phyloP scores from a whole-genome alignment of 2,329 filamentous ascomycete genomes.

The Hymenoscyphus occultus region DNA sequence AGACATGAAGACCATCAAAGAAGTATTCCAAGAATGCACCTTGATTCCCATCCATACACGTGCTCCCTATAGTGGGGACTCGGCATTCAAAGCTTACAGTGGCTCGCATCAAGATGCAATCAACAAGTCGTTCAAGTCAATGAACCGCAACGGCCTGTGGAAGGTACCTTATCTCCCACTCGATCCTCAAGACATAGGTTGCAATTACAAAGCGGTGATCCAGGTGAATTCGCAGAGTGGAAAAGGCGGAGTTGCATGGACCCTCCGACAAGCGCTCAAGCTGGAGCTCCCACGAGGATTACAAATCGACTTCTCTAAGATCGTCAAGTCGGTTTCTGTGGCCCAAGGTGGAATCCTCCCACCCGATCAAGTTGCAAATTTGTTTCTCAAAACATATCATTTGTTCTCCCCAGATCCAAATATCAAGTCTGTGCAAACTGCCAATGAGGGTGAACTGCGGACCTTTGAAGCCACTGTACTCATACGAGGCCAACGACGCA shows the following conservation, averaged over 20 bases:
- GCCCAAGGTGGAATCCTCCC: no score
- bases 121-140: slow-evolving; percentile 65
- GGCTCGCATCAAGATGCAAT: slow-evolving; percentile 91
- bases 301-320: no score
- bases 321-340: no score
- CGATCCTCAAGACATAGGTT: slow-evolving; percentile 84
- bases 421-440: no score
- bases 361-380: no score
- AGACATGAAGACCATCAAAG: slow-evolving; percentile 76
- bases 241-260: slow-evolving; percentile 88
- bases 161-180: slow-evolving; percentile 83
- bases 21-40: slow-evolving; percentile 81
- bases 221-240: slow-evolving; percentile 92
- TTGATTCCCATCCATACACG: slow-evolving; percentile 87
- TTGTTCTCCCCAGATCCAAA: no score
- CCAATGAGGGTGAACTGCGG: no score
- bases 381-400: no score
- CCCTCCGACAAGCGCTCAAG: slow-evolving; percentile 52
- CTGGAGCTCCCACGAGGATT: no score
- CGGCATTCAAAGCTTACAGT: slow-evolving; percentile 82
- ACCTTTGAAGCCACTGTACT: no score
- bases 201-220: slow-evolving; percentile 91
- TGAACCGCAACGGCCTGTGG: slow-evolving; percentile 55
- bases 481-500: no score
- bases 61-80: slow-evolving; percentile 79